Evolutionary conservation across 2,329 filamentous ascomycete species (phyloP).

Genomic region (Pestalotiopsis sp.): DNA sequence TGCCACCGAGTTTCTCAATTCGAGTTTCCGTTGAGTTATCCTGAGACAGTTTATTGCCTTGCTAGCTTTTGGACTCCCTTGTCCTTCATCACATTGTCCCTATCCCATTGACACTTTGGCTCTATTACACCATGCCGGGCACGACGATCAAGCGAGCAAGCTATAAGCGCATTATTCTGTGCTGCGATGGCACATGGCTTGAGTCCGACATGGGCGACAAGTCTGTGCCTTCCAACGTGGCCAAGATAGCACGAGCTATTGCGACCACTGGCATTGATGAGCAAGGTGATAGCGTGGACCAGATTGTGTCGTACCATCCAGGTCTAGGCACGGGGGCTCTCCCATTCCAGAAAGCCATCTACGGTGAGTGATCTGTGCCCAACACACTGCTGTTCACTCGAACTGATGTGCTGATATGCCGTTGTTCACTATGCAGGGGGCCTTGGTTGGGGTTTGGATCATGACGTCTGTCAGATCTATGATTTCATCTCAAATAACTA

Average conservation of each 20-base stretch:
- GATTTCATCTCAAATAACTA: conserved; percentile 66
- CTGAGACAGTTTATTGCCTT: background rate
- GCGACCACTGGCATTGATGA: conserved; percentile 51
- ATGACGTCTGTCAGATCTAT: conserved; percentile 63
- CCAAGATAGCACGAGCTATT: conserved; percentile 60
- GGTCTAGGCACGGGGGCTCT: conserved; percentile 57
- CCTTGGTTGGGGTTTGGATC: background rate
- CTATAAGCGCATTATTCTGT: conserved; percentile 9
- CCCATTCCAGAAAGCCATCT: background rate
- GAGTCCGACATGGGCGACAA: background rate
- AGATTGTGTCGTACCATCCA: conserved; percentile 64
- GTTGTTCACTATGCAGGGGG: background rate
- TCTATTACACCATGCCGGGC: background rate
- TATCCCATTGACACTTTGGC: background rate
- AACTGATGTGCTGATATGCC: background rate
- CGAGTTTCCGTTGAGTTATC: background rate
- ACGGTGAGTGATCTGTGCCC: conserved; percentile 31
- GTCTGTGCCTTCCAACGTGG: conserved; percentile 59
- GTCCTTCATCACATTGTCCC: background rate
- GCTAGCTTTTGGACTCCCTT: background rate
- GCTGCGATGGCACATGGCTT: conserved; percentile 6
- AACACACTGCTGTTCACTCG: conserved; percentile 47
- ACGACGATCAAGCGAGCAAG: background rate
- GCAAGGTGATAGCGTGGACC: conserved; percentile 39
- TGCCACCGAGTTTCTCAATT: background rate